These are phyloP conservation scores for Gillenia trifoliata DNA, from an alignment of 306 rosid genomes.

Conservation along the genomic window DNA sequence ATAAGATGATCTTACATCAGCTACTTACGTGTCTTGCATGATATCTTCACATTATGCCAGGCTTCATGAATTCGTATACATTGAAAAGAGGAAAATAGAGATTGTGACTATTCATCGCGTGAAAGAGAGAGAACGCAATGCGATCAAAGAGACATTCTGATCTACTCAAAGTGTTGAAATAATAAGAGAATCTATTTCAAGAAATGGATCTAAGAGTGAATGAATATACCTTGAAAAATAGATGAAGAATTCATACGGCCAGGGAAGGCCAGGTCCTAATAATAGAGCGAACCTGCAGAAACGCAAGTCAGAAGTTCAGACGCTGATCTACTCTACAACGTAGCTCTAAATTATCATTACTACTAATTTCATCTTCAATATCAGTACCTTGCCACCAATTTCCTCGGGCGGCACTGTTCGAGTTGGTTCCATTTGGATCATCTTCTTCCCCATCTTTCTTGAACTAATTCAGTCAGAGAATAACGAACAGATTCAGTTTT, in stretches of 20 bases:
- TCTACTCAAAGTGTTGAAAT: not conserved
- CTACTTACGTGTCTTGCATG: slow-evolving; percentile 4
- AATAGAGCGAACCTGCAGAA: slow-evolving; percentile 53
- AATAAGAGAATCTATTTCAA: not conserved
- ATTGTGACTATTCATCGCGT: not conserved
- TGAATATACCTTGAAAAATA: slow-evolving; percentile 34
- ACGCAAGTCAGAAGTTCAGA: not conserved
- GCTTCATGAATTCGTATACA: not conserved
- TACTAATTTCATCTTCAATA: not conserved
- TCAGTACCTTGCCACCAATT: slow-evolving; percentile 61
- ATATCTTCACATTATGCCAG: not conserved
- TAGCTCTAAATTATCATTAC: not conserved
- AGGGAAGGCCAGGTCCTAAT: slow-evolving; percentile 29
- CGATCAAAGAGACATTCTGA: not conserved
- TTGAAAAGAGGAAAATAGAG: not conserved
- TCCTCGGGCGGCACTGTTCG: slow-evolving; percentile 41
- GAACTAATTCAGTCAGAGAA: slow-evolving; percentile 25
- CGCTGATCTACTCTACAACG: not conserved
- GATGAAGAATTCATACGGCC: slow-evolving; percentile 30
- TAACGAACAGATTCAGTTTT: slow-evolving; percentile 1
- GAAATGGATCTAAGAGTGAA: not conserved
- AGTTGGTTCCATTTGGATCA: slow-evolving; percentile 44
- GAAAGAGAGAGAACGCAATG: not conserved
- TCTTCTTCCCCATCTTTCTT: slow-evolving; percentile 40
- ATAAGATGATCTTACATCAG: not conserved